phyloP scores from a whole-genome alignment of 495 filamentous ascomycete species.

The Podospora pseudocomata region DNA sequence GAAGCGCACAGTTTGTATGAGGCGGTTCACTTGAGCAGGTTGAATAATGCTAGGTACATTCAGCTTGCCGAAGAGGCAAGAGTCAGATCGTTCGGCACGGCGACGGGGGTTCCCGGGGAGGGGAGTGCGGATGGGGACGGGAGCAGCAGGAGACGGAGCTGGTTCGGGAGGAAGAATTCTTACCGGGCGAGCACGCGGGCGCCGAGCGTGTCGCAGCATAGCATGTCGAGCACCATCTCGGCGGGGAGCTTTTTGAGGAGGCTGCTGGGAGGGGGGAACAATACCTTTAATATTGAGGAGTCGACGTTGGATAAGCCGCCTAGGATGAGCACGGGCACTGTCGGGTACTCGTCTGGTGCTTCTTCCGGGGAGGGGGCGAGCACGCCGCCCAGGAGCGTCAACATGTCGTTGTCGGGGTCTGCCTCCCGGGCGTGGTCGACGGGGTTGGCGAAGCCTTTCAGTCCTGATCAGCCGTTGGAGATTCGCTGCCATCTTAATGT shows the following conservation, averaged over 20 bases:
- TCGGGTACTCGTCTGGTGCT: conserved; percentile 55
- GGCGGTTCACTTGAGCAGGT: conserved; percentile 75
- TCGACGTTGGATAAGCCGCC: conserved; percentile 45
- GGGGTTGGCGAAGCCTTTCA: conserved; percentile 30
- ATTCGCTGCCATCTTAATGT: conserved; percentile 79
- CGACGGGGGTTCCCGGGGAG: conserved; percentile 29
- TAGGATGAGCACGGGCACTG: conserved; percentile 36
- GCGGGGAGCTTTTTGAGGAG: conserved; percentile 68
- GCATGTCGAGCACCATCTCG: conserved; percentile 57
- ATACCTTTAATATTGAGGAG: conserved; percentile 74
- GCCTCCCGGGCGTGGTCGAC: conserved; percentile 48
- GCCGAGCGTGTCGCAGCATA: conserved; percentile 43
- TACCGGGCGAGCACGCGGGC: conserved; percentile 54
- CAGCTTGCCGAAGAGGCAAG: conserved; percentile 65
- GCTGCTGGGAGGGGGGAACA: conserved; percentile 47
- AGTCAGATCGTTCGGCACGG: conserved; percentile 46
- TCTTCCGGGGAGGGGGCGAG: conserved; percentile 39
- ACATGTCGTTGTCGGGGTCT: conserved; percentile 45
- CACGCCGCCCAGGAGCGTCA: conserved; percentile 57
- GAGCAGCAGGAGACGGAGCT: conserved; percentile 40
- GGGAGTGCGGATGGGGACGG: conserved; percentile 37
- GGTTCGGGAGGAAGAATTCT: conserved; percentile 58
- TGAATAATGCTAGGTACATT: conserved; percentile 85
- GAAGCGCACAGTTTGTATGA: conserved; percentile 80
- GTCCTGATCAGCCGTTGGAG: conserved; percentile 51